Evolutionary conservation across 2,329 filamentous ascomycete genomes (phyloP), one percentile per base, ranked within the genome.

Genomic region (Diaporthe helianthi): DNA sequence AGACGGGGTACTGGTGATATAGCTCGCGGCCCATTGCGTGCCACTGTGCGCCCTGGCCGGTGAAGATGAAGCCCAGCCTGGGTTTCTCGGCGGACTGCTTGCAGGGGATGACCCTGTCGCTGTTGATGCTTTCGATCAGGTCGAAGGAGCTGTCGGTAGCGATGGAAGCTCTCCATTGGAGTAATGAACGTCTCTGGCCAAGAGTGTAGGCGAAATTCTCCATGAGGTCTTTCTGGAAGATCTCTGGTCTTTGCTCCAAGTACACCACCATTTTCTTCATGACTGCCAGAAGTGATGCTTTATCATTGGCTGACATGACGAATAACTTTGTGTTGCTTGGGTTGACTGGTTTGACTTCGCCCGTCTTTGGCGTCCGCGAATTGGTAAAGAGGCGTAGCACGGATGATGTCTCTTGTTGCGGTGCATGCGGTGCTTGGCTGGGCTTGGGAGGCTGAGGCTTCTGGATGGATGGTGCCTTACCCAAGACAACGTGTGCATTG

Each of bases 141-240:
- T 84, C 82, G 63, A 82, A 81, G 0, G 80, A 83, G 53, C 82
- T 80, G 4, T 78, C 76, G 0, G 82, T 82, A 0, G 82, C 76
- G 12, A 85, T 77, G 4, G 83, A 82, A 2, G 81, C 78, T 29
- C 83, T 79, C 69, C 69, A 70, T 19, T 67, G 66, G 2, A 70
- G 49, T 4, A 70, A 49, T 29, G 69, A 67, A 10, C 58, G 65
- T 7, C 65, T 19, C 9, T 63, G 58, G 15, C 82, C 80, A 1
- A 86, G 75, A 0, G 84, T 86, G 71, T 85, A 85, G 5, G 83
- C 82, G 24, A 86, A 73, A 70, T 86, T 81, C 12, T 78, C 77
- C 72, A 85, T 80, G 13, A 86, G 73, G 54, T 80, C 78, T 52
- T 79, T 79, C 68, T 83, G 80, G 73, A 82, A 83, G 74, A 82